Evolutionary conservation across 1,284 basidiomycete genomes (phyloP), one percentile per base, ranked within the genome.

Genomic region (Papiliotrema nemorosa): DNA sequence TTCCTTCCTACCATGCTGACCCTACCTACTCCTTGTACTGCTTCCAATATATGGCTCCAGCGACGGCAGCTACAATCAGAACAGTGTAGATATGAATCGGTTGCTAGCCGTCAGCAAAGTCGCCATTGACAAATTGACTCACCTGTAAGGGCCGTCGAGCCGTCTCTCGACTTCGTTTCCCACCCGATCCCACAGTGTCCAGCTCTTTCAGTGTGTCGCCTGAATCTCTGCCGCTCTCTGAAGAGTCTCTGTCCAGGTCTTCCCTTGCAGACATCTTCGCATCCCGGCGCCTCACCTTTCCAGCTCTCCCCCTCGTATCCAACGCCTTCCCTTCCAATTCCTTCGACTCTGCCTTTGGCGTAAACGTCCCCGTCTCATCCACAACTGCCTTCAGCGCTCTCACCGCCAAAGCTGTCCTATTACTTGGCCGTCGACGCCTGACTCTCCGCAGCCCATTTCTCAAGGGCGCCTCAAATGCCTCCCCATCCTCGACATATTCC

Each of bases 201-300:
- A 39, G 41, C 35, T 67, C 69, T 44, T 66, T 59, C 38, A 72
- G 38, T 3, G 70, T 70, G 50, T 67, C 66, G 16, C 62, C 69
- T 6, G 64, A 67, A 40, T 70, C 68, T 43, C 62, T 59, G 10
- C 66, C 67, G 35, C 66, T 69, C 35, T 69, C 67, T 20, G 59
- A 61, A 16, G 60, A 63, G 2, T 59, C 55, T 37, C 67, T 64
- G 24, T 64, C 63, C 9, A 42, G 9, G 7, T 14, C 14, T 31
- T 31, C 29, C 29, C 27, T 18, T 49, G 49, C 21, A 59, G 35
- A 5, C 29, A 31, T 7, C 9, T 7, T 7, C 9, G 29, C 29
- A 14, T 14, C 29, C 14, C 9, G 9, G 9, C 14, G 29, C 7
- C 29, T 7, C 14, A 7, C 9, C 29, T 31, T 31, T 7, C 29